Evolutionary conservation across 805 yeast genomes (phyloP).

Genomic region (Brettanomyces nanus): DNA sequence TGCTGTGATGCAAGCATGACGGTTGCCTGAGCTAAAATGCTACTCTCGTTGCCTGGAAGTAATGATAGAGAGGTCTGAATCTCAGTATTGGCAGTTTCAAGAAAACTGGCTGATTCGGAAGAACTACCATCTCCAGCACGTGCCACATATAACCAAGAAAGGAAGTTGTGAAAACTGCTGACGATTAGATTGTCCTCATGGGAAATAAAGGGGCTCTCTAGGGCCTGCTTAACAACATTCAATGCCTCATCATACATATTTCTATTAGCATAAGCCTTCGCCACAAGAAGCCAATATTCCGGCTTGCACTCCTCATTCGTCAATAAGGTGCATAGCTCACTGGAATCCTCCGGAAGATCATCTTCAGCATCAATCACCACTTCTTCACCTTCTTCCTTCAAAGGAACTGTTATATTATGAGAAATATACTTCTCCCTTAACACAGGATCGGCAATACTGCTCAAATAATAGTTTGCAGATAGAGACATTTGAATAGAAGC

Average conservation of each 20-base stretch:
- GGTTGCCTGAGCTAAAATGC: conserved; percentile 61
- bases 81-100: conserved; percentile 23
- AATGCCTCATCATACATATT: conserved; percentile 53
- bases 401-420: conserved; percentile 45
- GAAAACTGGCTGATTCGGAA: conserved; percentile 13
- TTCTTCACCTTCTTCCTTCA: conserved; percentile 69
- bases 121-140: conserved; percentile 20
- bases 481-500: conserved; percentile 8
- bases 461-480: conserved; percentile 20
- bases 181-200: conserved; percentile 34
- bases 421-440: conserved; percentile 18
- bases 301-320: conserved; percentile 71
- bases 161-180: conserved; percentile 48
- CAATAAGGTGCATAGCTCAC: conserved; percentile 69
- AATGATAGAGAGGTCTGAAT: conserved; percentile 39
- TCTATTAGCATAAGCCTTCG: conserved; percentile 67
- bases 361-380: conserved; percentile 74
- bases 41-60: conserved; percentile 38
- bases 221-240: conserved; percentile 54
- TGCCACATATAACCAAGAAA: conserved; percentile 63
- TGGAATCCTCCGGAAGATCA: conserved; percentile 85
- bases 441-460: conserved; percentile 12
- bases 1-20: conserved; percentile 57
- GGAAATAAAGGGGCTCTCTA: conserved; percentile 28
- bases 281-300: conserved; percentile 79